These are phyloP conservation scores for Pseudopediastrum boryanum DNA, from an alignment of 139 green algal genomes.

Conservation along the genomic window DNA sequence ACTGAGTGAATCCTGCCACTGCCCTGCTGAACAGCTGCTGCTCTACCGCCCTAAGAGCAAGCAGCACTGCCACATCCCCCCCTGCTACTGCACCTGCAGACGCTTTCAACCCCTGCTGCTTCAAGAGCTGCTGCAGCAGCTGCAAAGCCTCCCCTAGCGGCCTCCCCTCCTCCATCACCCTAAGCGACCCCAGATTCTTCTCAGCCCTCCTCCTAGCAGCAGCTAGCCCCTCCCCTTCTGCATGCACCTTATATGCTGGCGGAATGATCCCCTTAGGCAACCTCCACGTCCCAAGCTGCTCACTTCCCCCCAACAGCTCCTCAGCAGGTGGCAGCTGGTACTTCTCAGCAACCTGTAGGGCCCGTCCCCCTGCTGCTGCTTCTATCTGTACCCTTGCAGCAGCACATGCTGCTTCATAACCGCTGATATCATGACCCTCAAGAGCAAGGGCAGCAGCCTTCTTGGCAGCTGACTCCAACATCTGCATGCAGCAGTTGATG, in stretches of 20 bases:
- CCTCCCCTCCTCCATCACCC: background rate
- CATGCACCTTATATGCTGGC: background rate
- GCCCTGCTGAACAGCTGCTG: slow-evolving; percentile 41
- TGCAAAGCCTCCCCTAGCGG: background rate
- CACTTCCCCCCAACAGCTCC: background rate
- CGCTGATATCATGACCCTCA: slow-evolving; percentile 21
- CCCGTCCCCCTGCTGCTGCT: background rate
- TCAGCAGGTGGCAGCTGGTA: background rate
- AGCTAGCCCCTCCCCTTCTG: background rate
- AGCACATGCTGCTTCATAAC: background rate
- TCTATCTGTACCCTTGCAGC: background rate
- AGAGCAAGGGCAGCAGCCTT: slow-evolving; percentile 40
- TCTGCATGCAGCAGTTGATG: slow-evolving; percentile 36
- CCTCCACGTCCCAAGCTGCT: background rate
- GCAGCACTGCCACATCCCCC: slow-evolving; percentile 30
- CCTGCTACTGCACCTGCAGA: background rate
- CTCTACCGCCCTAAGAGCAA: slow-evolving; percentile 43
- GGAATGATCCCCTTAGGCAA: background rate
- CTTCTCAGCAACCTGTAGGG: background rate
- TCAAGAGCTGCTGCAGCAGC: slow-evolving; percentile 28
- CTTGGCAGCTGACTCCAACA: slow-evolving; percentile 36
- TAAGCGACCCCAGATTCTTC: slow-evolving; percentile 42
- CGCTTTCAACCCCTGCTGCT: background rate
- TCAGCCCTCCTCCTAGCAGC: slow-evolving; percentile 9
- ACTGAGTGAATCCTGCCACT: background rate